These are phyloP conservation scores for Fusarium multiceps DNA, from an alignment of 2,329 filamentous ascomycete genomes.

Conservation along the genomic window DNA sequence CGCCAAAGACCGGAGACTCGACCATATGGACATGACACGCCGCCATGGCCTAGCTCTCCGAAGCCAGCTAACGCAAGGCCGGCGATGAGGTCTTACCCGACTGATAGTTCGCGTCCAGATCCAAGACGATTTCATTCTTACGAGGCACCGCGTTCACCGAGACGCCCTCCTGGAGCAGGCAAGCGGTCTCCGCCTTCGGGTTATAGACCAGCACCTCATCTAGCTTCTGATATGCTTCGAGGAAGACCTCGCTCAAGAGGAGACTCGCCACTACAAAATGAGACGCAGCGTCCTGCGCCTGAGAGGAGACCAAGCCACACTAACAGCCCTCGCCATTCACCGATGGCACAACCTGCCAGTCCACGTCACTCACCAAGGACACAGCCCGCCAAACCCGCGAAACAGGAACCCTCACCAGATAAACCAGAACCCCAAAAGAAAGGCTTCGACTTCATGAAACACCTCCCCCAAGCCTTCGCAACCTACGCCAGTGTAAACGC, in stretches of 20 bases:
- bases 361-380: background rate
- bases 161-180: background rate
- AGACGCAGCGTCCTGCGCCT: background rate
- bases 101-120: slow-evolving; percentile 28
- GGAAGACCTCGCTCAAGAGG: slow-evolving; percentile 30
- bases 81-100: slow-evolving; percentile 26
- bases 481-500: slow-evolving; percentile 46
- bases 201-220: slow-evolving; percentile 18
- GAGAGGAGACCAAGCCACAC: background rate
- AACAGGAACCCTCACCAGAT: background rate
- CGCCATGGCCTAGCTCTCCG: slow-evolving; percentile 2
- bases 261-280: background rate
- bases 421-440: slow-evolving; percentile 1
- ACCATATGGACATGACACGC: slow-evolving; percentile 3
- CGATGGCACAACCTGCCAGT: background rate
- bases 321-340: background rate
- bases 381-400: background rate
- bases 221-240: slow-evolving; percentile 19
- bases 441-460: slow-evolving; percentile 28
- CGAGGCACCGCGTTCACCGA: slow-evolving; percentile 23
- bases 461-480: slow-evolving; percentile 43
- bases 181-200: slow-evolving; percentile 24
- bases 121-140: slow-evolving; percentile 30
- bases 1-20: slow-evolving; percentile 5
- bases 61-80: slow-evolving; percentile 10